Base-by-base conservation (phyloP, 1,284 basidiomycete genomes). In the Sanghuangporus weigelae region DNA sequence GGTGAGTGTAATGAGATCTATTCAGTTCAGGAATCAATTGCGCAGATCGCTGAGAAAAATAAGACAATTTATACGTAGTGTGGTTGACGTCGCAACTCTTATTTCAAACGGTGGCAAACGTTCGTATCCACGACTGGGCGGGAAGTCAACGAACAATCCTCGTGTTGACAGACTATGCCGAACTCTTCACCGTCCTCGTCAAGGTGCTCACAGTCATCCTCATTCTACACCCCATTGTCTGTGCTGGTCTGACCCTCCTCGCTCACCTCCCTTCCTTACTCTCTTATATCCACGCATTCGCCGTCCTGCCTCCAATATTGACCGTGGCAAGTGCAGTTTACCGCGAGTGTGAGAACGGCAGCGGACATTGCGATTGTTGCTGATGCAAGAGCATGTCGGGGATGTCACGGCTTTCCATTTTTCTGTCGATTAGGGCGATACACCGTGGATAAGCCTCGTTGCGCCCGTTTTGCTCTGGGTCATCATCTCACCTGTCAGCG, bases 381-480 rank as follows among this genome's bases (percentile, higher is more conserved):
- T 14, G 74, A 83, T 7, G 83, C 81, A 11, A 78, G 69, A 68
- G 75, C 57, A 75, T 60, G 71, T 89, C 21, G 63, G 74, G 23
- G 69, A 73, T 8, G 57, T 84, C 6, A 72, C 78, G 10, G 71
- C 75, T 4, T 78, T 79, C 26, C 67, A 74, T 54, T 78, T 90
- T 21, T 72, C 68, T 0, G 79, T 87, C 3, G 66, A 72, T 3
- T 87, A 82, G 73, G 89, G 89, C n/a, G 84, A 85, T 64, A 88
- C 73, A 10, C 80, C 87, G 6, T 91, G 89, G 89, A 83, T 91
- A 84, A 79, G 84, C 31, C 68, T 89, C 21, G 78, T 72, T 7
- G 84, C 81, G 4, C 72, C 83, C 60, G 66, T 82, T 12, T 70
- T 83, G 65, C 79, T 83, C 2, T 90, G 88, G 86, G 50, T 81